Percentiles rank a stretch among this genome's conserved stretches.
phyloP scores from a whole-genome alignment of 768 basidiomycete genomes.

The Hortiboletus campestris region DNA sequence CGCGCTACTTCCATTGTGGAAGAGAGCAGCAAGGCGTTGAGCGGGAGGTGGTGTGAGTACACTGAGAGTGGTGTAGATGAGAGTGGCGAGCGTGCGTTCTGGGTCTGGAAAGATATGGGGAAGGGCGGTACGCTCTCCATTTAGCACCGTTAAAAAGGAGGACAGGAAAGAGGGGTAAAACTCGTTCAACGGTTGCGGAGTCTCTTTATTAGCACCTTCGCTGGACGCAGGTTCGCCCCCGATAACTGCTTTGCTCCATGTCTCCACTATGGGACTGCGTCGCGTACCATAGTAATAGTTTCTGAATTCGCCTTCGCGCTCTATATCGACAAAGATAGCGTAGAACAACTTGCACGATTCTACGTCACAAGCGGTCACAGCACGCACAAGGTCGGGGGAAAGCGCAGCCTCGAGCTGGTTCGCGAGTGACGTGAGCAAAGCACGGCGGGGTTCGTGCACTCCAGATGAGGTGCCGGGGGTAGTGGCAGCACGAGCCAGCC shows the following conservation, averaged over 20 bases:
- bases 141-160: slow-evolving; percentile 62
- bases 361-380: slow-evolving; percentile 78
- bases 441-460: slow-evolving; percentile 74
- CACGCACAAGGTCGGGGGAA: slow-evolving; percentile 85
- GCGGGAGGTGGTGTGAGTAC: slow-evolving; percentile 78
- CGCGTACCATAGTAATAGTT: slow-evolving; percentile 92
- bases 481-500: slow-evolving; percentile 85
- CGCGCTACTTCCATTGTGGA: slow-evolving; percentile 58
- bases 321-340: slow-evolving; percentile 85
- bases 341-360: slow-evolving; percentile 75
- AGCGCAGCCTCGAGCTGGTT: slow-evolving; percentile 94
- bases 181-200: slow-evolving; percentile 48
- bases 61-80: slow-evolving; percentile 80
- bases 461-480: slow-evolving; percentile 9
- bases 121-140: slow-evolving; percentile 69
- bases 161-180: slow-evolving; percentile 78
- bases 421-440: slow-evolving; percentile 87
- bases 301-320: slow-evolving; percentile 88
- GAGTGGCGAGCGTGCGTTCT: slow-evolving; percentile 66
- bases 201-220: slow-evolving; percentile 42
- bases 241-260: slow-evolving; percentile 66
- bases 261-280: slow-evolving; percentile 56
- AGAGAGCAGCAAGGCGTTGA: slow-evolving; percentile 71
- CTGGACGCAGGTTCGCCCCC: slow-evolving; percentile 19
- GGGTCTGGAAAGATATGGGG: slow-evolving; percentile 89